Base-by-base conservation (phyloP, 805 yeast species). In the Wickerhamiella azymoides region DNA sequence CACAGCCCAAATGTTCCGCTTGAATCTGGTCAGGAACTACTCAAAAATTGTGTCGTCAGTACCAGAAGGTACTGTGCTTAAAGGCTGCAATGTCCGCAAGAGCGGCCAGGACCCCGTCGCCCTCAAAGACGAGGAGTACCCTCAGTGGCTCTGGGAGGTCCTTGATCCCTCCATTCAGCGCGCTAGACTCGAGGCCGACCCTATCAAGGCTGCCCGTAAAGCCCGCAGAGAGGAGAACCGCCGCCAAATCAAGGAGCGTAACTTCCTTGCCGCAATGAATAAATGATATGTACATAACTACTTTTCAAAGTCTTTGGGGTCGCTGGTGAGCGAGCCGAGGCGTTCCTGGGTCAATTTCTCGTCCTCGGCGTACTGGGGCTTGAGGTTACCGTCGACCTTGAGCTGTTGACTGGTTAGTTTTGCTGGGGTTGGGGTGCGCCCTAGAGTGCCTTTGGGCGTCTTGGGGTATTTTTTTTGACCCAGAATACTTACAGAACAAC, bases 101-200 rank as follows among this genome's bases (percentile, higher is more conserved):
- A 70, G 72, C 32, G 93, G 89, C n/a, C 76, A 79, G 49, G 96
- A 86, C 54, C 85, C 93, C 8, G 77, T 84, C 5, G 97, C 97
- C 1, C 63, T 81, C 46, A 84, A 80, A 50, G 97, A 92, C 60
- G 69, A 69, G 33, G 94, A 88, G 56, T 89, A 89, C 59, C 98
- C 98, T 5, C 83, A 73, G 39, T 89, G 98, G 98, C 70, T 89
- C 45, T 92, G 97, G 97, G 75, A 72, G 5, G 68, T 84, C 40
- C 71, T 86, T 27, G 94, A 88, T 61, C 67, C 73, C 43, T 73
- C 73, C 33, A 73, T 73, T n/a, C 78, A 75, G 57, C 67, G 70
- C 47, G 72, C 68, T 24, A 68, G 72, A 52, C 68, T 80, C 33
- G 77, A 73, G 43, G 69, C 68, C 19, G 75, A 75, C 47, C 84